Conservation (phyloP, 345 rosid species). For the Citrus sp. region DNA sequence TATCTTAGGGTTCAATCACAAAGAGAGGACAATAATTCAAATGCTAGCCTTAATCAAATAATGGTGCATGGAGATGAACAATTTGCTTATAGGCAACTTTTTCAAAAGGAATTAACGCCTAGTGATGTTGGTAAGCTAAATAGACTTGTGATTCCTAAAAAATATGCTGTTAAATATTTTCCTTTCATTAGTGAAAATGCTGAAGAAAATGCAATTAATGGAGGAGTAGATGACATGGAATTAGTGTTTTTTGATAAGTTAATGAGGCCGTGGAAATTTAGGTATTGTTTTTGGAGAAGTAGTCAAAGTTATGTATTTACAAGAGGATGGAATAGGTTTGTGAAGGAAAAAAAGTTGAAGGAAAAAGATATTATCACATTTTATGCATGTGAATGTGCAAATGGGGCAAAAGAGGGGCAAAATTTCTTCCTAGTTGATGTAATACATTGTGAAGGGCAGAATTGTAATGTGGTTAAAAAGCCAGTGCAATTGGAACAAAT, state of each 20-base stretch:
- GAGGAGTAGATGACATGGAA: slow-evolving; percentile 24
- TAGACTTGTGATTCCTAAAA: slow-evolving; percentile 83
- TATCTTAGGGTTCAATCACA: slow-evolving; percentile 26
- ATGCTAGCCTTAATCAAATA: slow-evolving; percentile 6
- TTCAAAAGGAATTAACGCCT: slow-evolving; percentile 73
- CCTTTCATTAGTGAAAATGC: slow-evolving; percentile 30
- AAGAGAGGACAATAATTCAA: slow-evolving; percentile 3
- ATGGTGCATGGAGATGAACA: slow-evolving; percentile 17
- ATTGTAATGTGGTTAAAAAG: slow-evolving; percentile 11
- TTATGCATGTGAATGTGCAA: slow-evolving; percentile 16
- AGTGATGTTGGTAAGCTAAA: slow-evolving; percentile 91
- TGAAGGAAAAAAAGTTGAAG: slow-evolving; percentile 34
- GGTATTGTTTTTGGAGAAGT: slow-evolving; percentile 55
- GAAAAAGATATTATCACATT: slow-evolving; percentile 32
- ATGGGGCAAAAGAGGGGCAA: slow-evolving; percentile 8
- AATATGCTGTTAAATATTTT: slow-evolving; percentile 53
- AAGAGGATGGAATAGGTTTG: slow-evolving; percentile 52
- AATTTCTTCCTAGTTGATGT: slow-evolving; percentile 46
- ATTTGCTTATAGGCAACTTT: slow-evolving; percentile 38
- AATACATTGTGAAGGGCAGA: slow-evolving; percentile 12
- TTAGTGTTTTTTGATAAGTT: slow-evolving; percentile 43
- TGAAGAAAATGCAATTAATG: slow-evolving; percentile 9
- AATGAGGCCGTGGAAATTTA: slow-evolving; percentile 44
- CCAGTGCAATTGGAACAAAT: slow-evolving; percentile 29
- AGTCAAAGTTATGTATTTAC: slow-evolving; percentile 53